These are phyloP conservation scores for Trichoderma breve DNA, from an alignment of 2,329 filamentous ascomycete genomes.

Conservation along the genomic window DNA sequence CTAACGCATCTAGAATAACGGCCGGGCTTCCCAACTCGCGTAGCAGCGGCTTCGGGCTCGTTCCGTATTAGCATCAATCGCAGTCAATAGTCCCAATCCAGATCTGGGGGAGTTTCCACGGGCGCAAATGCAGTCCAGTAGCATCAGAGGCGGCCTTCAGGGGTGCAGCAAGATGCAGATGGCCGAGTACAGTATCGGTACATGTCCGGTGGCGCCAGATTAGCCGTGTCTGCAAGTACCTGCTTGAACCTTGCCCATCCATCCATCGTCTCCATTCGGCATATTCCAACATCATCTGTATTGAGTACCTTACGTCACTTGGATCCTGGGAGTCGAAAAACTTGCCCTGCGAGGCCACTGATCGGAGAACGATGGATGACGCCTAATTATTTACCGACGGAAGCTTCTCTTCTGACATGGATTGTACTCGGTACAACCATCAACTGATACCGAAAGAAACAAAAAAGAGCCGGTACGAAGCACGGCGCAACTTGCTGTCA, in stretches of 20 bases:
- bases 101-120: background rate
- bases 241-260: background rate
- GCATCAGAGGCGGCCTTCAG: background rate
- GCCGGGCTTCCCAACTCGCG: background rate
- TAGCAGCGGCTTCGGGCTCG: background rate
- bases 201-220: background rate
- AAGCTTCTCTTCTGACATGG: background rate
- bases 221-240: background rate
- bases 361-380: background rate
- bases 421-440: background rate
- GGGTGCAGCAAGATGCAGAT: background rate
- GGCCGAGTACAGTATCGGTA: background rate
- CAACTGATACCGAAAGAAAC: background rate
- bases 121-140: background rate
- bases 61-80: background rate
- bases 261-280: background rate
- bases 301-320: background rate
- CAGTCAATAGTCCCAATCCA: background rate
- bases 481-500: background rate
- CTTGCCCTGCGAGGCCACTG: background rate
- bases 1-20: background rate
- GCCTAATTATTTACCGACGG: background rate
- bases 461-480: background rate
- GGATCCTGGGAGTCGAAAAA: background rate
- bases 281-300: background rate